phyloP scores from a whole-genome alignment of 164 flowering plant species.

The Dillenia turbinata region DNA sequence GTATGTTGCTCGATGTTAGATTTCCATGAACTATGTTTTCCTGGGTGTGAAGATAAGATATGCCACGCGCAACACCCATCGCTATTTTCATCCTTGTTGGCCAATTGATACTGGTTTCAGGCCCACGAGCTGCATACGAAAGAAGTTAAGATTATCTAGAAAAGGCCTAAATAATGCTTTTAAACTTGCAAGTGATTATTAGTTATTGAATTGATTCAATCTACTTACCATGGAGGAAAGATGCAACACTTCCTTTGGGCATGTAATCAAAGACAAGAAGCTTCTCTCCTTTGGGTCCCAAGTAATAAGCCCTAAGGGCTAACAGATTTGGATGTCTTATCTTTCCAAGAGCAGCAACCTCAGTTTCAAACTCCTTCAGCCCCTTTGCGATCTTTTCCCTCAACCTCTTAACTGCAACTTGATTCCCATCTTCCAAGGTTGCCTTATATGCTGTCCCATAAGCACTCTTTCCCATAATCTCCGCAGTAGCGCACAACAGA shows the following conservation, averaged over 20 bases:
- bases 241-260: constrained; percentile 86
- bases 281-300: constrained; percentile 98
- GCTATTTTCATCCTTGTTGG: constrained; percentile 82
- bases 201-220: neutral
- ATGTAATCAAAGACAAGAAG: constrained; percentile 92
- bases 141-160: neutral
- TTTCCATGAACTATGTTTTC: constrained; percentile 80
- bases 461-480: constrained; percentile 92
- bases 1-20: constrained; percentile 75
- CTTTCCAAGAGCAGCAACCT: constrained; percentile 70
- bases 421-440: constrained; percentile 78
- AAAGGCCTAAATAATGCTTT: neutral
- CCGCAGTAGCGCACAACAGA: constrained; percentile 91
- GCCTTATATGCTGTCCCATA: constrained; percentile 96
- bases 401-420: constrained; percentile 90
- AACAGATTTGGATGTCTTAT: constrained; percentile 76
- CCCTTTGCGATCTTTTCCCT: constrained; percentile 84
- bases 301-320: constrained; percentile 83
- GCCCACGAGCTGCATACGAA: constrained; percentile 69
- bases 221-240: constrained; percentile 92
- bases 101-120: constrained; percentile 71
- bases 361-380: constrained; percentile 78
- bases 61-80: constrained; percentile 59
- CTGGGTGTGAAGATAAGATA: constrained; percentile 61
- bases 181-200: neutral